phyloP scores from a whole-genome alignment of 768 basidiomycete genomes.

The Megacollybia marginata region DNA sequence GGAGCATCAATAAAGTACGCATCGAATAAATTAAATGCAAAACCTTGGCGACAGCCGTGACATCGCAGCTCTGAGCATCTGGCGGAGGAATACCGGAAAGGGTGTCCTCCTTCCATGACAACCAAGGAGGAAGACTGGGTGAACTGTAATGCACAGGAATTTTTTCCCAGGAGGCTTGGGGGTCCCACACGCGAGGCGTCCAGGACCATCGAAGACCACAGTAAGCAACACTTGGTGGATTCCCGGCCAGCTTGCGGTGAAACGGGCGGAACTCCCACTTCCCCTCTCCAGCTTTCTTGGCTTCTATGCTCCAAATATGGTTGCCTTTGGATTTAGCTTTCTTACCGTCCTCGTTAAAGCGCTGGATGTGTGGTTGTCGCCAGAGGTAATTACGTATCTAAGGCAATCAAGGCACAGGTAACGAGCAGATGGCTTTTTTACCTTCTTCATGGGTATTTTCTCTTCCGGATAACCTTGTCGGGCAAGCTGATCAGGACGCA shows the following conservation, averaged over 20 bases:
- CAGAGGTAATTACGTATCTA: conserved; percentile 93
- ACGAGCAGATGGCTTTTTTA: conserved; percentile 21
- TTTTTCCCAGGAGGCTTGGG: conserved; percentile 79
- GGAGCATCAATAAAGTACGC: conserved; percentile 9
- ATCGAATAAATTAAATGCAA: conserved; percentile 9
- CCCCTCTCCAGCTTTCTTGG: conserved; percentile 70
- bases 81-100: conserved; percentile 75
- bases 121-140: conserved; percentile 78
- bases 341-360: conserved; percentile 98
- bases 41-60: conserved; percentile 74
- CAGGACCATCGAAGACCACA: conserved; percentile 79
- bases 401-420: not conserved
- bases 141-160: conserved; percentile 76
- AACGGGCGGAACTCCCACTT: conserved; percentile 88
- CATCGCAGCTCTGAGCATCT: conserved; percentile 67
- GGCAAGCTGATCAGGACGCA: conserved; percentile 47
- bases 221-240: conserved; percentile 76
- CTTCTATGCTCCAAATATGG: conserved; percentile 98
- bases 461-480: conserved; percentile 86
- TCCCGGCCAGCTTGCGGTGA: conserved; percentile 79
- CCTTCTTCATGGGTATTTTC: conserved; percentile 96
- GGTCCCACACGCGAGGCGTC: conserved; percentile 95
- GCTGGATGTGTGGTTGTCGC: conserved; percentile 88
- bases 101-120: conserved; percentile 80
- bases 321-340: conserved; percentile 99